phyloP scores from a whole-genome alignment of 129 eudicot species.

The Centrapalus pauciflorus region DNA sequence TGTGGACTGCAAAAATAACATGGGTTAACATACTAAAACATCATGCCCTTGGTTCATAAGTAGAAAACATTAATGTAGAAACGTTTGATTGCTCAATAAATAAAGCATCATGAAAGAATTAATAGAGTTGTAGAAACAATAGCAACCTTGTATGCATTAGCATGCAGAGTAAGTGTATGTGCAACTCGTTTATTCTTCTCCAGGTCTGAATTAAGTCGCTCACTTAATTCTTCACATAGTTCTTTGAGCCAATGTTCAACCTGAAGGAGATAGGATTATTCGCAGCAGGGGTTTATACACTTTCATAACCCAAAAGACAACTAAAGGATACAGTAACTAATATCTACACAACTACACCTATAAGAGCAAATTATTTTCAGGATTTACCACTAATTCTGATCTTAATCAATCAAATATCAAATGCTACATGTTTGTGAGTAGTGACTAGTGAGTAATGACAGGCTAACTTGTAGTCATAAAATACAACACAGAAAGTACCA shows the following conservation, averaged over 20 bases:
- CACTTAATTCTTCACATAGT: conserved; percentile 84
- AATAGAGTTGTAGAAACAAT: conserved; percentile 3
- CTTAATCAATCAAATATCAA: neutral
- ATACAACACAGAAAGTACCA: neutral
- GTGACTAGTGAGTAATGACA: neutral
- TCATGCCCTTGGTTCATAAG: neutral
- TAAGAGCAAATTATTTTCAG: neutral
- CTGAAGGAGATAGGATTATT: conserved; percentile 31
- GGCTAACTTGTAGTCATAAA: neutral
- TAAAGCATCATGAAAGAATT: neutral
- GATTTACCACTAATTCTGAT: neutral
- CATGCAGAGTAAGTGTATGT: conserved; percentile 84
- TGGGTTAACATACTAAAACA: neutral
- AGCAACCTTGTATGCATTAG: conserved; percentile 68
- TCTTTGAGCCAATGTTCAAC: conserved; percentile 83
- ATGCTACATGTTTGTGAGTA: no score
- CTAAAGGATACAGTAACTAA: neutral
- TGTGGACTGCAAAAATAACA: conserved; percentile 41
- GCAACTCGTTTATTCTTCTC: conserved; percentile 83
- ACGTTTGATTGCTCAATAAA: neutral
- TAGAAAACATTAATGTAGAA: neutral
- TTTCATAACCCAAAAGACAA: neutral
- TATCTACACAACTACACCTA: neutral
- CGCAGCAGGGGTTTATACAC: neutral
- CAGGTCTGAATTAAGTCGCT: conserved; percentile 75